Conservation (phyloP, 2,329 filamentous ascomycete species). For the Coniochaeta sp. region DNA sequence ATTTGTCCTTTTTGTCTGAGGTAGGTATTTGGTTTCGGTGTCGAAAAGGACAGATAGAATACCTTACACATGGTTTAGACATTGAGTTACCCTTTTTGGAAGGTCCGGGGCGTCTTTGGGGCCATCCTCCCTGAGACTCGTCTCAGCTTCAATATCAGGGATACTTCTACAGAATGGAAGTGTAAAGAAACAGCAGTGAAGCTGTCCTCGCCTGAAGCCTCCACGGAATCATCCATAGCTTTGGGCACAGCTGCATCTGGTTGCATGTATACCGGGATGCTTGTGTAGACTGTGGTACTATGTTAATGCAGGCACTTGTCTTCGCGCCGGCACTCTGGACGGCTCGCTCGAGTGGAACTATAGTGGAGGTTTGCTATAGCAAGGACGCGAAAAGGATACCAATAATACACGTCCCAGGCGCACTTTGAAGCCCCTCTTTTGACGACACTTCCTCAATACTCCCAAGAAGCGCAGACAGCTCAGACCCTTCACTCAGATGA, state of each 20-base stretch:
- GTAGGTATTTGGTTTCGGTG: too few species aligned
- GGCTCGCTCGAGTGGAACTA: background rate
- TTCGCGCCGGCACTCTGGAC: too few species aligned
- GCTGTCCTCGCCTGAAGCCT: background rate
- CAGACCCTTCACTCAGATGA: background rate
- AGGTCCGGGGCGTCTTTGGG: too few species aligned
- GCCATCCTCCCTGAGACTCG: background rate
- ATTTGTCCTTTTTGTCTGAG: too few species aligned
- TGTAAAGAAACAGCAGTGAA: background rate
- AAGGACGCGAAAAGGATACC: background rate
- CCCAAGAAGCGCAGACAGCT: background rate
- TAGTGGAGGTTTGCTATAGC: background rate
- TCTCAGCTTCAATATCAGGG: background rate
- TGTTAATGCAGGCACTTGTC: too few species aligned
- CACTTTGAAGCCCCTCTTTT: background rate
- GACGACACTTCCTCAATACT: background rate
- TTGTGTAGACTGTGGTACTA: too few species aligned
- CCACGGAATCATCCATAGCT: background rate
- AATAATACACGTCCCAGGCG: background rate
- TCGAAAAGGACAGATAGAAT: too few species aligned
- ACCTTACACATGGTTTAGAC: too few species aligned
- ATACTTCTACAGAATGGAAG: background rate
- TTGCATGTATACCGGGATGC: too few species aligned
- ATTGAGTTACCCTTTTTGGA: too few species aligned
- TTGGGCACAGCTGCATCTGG: too few species aligned